Evolutionary conservation across 108 stramenopile species (phyloP), one percentile per base, ranked within the genome.

Genomic region (Schizochytrium sp.): DNA sequence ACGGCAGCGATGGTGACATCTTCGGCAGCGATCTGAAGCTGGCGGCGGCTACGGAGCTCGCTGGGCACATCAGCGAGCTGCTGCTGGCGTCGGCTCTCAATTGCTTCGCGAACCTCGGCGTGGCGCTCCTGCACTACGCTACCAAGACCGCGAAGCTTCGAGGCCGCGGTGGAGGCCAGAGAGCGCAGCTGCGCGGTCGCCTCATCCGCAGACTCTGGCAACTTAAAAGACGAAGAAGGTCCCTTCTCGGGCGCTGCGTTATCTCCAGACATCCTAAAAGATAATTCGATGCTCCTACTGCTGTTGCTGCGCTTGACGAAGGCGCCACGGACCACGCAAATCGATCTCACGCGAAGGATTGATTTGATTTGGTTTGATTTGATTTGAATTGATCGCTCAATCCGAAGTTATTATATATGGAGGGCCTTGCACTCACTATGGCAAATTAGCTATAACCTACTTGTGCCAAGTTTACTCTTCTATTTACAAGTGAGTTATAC

Each of bases 11-110:
- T 5, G 5, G 53, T 49, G 50, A 83, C 5, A 42, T 83, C 76
- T 28, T 83, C 76, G 15, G 53, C 76, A 53, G 76, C 47, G 76
- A 55, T n/a, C 53, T 83, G 50, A 38, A 83, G 76, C 28, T 38
- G 50, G 28, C 55, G 49, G 49, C 53, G 76, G 50, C 38, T n/a
- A 5, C 5, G 10, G 10, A 38, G 53, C 53, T 83, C 76, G 76
- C 76, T 83, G 13, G 28, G 76, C 45, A 49, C 76, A 53, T 53
- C 53, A 12, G 12, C 47, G 76, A 55, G 50, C 76, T 83, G 47
- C 47, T 83, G 47, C 76, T 83, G 50, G 76, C 76, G 47, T 1
- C 47, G 76, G 50, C 55, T 83, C 47, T 83, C 42, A 8, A 69
- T 38, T 15, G 64, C 44, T 38, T 69, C 64, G 64, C 44, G 64